Evolutionary conservation across 2,329 filamentous ascomycete genomes (phyloP), one percentile per base, ranked within the genome.

Genomic region (Purpureocillium takamizusanense): DNA sequence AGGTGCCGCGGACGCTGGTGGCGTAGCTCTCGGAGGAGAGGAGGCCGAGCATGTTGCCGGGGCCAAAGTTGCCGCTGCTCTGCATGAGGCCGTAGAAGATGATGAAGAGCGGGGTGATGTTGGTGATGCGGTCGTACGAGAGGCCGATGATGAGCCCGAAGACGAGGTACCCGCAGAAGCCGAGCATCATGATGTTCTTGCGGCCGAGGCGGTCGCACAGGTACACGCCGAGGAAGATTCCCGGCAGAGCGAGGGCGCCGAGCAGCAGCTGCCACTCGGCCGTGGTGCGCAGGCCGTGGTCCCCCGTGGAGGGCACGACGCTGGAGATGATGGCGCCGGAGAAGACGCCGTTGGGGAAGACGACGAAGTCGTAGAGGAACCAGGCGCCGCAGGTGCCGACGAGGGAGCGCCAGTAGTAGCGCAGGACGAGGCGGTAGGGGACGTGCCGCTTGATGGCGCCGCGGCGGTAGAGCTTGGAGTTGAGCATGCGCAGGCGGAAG

Each of bases 341-440:
- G 50, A 69, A 68, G 37, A 68, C 62, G 10, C 65, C 63, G 43
- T 69, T 69, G 5, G 66, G 65, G 41, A 69, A 70, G 3, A 65
- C 68, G 40, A 70, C 63, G 27, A 60, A 66, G 45, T 66, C 63
- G 51, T 70, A 70, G 11, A 75, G 61, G 51, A 76, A 76, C 69
- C 71, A 76, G 36, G 73, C 72, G 9, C 69, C 63, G 39, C 64
- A 71, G 9, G 72, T 74, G 9, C 74, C 70, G 25, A 70, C 55
- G 10, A 78, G 53, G 2, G 65, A 56, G 47, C 64, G 69, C 72
- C 73, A 76, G 54, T 77, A 77, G 49, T 67, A 76, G 15, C 59
- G 60, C 9, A 72, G 29, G 6, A 74, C 62, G 0, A 77, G 58
- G 1, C 51, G 46, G 43, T 77, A 72, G 0, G 73, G 69, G 0